A percentile compares a stretch with the other conserved stretches of the same genome.
Evolutionary conservation across 768 basidiomycete species (phyloP).

Genomic region (Calvatia gigantea): DNA sequence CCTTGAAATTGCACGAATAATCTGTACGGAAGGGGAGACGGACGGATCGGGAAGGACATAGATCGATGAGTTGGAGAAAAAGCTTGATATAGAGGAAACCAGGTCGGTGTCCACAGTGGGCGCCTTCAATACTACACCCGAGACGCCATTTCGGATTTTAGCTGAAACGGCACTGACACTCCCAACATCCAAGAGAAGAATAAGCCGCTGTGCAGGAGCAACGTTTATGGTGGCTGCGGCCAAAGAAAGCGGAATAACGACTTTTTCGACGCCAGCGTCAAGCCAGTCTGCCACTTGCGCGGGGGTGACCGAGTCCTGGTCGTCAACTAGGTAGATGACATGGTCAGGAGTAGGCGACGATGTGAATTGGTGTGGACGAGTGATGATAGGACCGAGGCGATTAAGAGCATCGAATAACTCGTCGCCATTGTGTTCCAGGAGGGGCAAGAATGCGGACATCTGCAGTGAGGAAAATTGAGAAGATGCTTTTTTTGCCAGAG

Average conservation of each 20-base stretch:
- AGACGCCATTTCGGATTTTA: slow-evolving; percentile 66
- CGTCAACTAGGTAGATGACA: slow-evolving; percentile 52
- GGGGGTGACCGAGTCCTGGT: slow-evolving; percentile 40
- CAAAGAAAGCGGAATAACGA: slow-evolving; percentile 67
- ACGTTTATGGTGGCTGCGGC: slow-evolving; percentile 64
- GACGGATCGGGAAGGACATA: slow-evolving; percentile 52
- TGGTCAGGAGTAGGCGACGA: slow-evolving; percentile 28
- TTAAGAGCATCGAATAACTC: slow-evolving; percentile 56
- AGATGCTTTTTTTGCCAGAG: not conserved
- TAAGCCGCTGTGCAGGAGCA: slow-evolving; percentile 67
- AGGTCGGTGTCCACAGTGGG: slow-evolving; percentile 70
- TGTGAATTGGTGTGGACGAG: slow-evolving; percentile 34
- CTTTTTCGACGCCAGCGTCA: slow-evolving; percentile 76
- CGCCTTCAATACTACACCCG: slow-evolving; percentile 79
- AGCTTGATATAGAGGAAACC: slow-evolving; percentile 71
- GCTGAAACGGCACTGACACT: slow-evolving; percentile 75
- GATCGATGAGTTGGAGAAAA: slow-evolving; percentile 62
- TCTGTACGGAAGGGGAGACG: slow-evolving; percentile 52
- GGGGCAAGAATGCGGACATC: slow-evolving; percentile 56
- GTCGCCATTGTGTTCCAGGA: slow-evolving; percentile 48
- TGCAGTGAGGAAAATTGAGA: slow-evolving; percentile 5
- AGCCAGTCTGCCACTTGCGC: slow-evolving; percentile 63
- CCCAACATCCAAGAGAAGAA: slow-evolving; percentile 72
- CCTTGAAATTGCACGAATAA: slow-evolving; percentile 56
- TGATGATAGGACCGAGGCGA: slow-evolving; percentile 76